Base-by-base conservation (phyloP, 106 monocot genomes). In the Iris macrosiphon region DNA sequence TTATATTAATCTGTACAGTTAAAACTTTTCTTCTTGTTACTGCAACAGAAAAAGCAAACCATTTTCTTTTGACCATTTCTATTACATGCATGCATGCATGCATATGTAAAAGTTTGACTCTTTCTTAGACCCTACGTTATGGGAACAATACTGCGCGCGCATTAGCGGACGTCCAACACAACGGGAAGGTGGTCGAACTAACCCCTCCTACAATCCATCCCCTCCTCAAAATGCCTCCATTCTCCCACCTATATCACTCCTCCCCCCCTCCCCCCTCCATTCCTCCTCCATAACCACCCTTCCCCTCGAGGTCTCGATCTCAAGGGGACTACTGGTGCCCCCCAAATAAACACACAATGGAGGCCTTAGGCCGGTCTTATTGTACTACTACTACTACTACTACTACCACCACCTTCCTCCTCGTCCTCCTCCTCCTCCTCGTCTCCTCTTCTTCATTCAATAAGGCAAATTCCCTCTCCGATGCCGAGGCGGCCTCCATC, bases 401-500 rank as follows among this genome's bases (percentile, higher is more conserved):
- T n/a, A n/a, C 39, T 52, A 1, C 21, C 40, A 17, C 25, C 51
- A 19, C 41, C 40, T 32, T 48, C 40, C 64, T 45, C 48, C 19
- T 38, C 29, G 23, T 48, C 49, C 41, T 40, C 30, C 14, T 42
- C 20, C 25, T 40, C 43, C 17, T 9, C 42, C 14, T 38, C 13
- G 3, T 29, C 41, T 35, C 48, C 37, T 10, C 43, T 37, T 6
- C 28, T 47, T 20, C 23, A n/a, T n/a, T 27, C 23, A 10, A 35
- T 35, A 35, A 4, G 10, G 7, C 34, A 35, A 35, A 35, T 35
- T 15, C 61, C 2, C 21, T 57, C 24, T 32, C 60, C 48, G 50
- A 45, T 22, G 28, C 26, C 40, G 66, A 41, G 19, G 40, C 41
- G 1, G 64, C 42, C 14, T 25, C 29, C 63, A 64, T 60, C 15